These are phyloP conservation scores for Pythium phragmiticola DNA, from an alignment of 352 stramenopile genomes.

Conservation along the genomic window DNA sequence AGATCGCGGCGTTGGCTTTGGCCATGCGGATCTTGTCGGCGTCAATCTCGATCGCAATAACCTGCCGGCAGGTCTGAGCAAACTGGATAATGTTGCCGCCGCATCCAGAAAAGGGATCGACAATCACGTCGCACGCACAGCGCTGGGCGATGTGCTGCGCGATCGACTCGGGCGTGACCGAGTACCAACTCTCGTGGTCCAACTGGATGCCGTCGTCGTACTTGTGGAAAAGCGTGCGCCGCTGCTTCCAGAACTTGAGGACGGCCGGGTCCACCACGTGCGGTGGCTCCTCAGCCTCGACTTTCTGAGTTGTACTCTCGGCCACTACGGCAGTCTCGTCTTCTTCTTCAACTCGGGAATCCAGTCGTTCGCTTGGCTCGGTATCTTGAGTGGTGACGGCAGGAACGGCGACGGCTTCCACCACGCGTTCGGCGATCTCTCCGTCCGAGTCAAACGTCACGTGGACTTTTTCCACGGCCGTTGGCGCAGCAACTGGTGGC, in stretches of 20 bases:
- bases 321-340: not conserved
- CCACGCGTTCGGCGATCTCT: constrained; percentile 41
- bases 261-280: constrained; percentile 27
- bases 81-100: constrained; percentile 94
- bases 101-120: constrained; percentile 92
- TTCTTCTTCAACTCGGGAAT: not conserved
- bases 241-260: constrained; percentile 91
- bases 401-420: constrained; percentile 33
- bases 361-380: not conserved
- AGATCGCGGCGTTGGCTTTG: constrained; percentile 89
- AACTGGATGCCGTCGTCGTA: constrained; percentile 91
- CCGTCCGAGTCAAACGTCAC: constrained; percentile 69
- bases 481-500: not conserved
- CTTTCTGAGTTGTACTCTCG: not conserved
- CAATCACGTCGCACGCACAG: constrained; percentile 75
- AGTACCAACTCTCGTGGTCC: constrained; percentile 94
- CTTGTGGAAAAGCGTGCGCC: constrained; percentile 84
- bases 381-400: not conserved
- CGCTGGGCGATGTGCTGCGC: constrained; percentile 85
- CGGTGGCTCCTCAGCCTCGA: not conserved
- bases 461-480: constrained; percentile 46
- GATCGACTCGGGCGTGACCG: constrained; percentile 90
- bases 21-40: constrained; percentile 88
- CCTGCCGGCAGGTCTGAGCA: constrained; percentile 81
- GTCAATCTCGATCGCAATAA: constrained; percentile 94